Percentiles rank a stretch among this genome's conserved stretches.
These are phyloP conservation scores for Botryotinia calthae DNA, from an alignment of 2,329 filamentous ascomycete species.

Conservation along the genomic window DNA sequence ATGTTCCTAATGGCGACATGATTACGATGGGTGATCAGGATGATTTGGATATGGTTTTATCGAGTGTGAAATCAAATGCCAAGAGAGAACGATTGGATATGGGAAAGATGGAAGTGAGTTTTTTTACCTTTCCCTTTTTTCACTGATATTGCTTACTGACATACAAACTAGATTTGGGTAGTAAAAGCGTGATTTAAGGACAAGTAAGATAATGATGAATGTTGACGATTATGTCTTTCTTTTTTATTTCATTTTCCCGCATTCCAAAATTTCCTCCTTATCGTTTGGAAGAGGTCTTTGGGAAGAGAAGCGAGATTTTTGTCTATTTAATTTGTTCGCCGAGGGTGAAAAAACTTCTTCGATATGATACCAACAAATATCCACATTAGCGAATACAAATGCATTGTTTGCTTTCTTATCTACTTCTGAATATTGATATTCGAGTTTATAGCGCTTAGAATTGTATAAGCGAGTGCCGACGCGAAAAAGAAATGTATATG, in stretches of 20 bases:
- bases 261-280: not conserved
- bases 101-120: slow-evolving; percentile 89
- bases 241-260: not conserved
- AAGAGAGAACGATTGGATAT: slow-evolving; percentile 74
- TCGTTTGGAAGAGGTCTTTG: not conserved
- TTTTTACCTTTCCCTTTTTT: not conserved
- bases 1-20: slow-evolving; percentile 75
- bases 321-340: not conserved
- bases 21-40: slow-evolving; percentile 97
- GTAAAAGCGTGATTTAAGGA: not conserved
- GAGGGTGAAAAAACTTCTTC: not conserved
- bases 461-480: not conserved
- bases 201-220: slow-evolving; percentile 16
- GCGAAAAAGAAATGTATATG: not conserved
- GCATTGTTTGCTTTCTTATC: not conserved
- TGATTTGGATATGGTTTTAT: slow-evolving; percentile 85
- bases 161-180: slow-evolving; percentile 33
- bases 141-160: slow-evolving; percentile 22
- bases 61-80: slow-evolving; percentile 64
- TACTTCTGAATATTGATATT: not conserved
- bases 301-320: not conserved
- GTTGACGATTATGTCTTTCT: slow-evolving; percentile 12
- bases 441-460: not conserved
- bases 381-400: slow-evolving; percentile 10
- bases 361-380: slow-evolving; percentile 17